Evolutionary conservation across 441 rosid genomes (phyloP), one percentile per base, ranked within the genome.

Genomic region (Codiaeum variegatum): DNA sequence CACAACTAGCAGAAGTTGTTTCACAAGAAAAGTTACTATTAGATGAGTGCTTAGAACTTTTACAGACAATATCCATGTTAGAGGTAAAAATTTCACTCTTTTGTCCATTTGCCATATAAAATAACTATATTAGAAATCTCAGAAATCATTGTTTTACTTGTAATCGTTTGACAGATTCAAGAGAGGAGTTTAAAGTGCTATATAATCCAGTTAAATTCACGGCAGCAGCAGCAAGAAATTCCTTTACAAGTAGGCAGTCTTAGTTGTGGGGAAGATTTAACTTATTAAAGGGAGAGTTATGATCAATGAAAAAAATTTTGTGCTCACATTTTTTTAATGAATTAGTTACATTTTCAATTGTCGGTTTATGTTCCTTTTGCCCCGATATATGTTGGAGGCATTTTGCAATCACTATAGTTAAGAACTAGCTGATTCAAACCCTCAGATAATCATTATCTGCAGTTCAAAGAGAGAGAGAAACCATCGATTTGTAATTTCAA

Each of bases 21-120:
- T 75, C 83, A 59, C 88, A 90, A 54, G 97, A 91, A 81, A 93
- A 85, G 75, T 66, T 90, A 73, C 69, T 87, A 32, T 28, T 91
- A 60, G 85, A 85, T 72, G 88, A 90, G 75, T 82, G 87, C 79
- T 74, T 78, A 21, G 92, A 88, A 74, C 85, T 80, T 76, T 67
- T 81, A 52, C 82, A 76, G 78, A 76, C 73, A 66, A 76, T 85
- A 54, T 86, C 89, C 62, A 72, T 34, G 73, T 63, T 88, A 62
- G 89, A 88, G 97, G 95, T 89, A 73, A 62, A 46, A 44, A 26
- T 11, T 6, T 60, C 7, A 23, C 29, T 36, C 40, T n/a, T 32
- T 13, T 13, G 36, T 46, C 49, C 19, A 4, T 18, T 4, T 5
- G 9, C 26, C 18, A 47, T 49, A 40, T 16, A 6, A 59, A 59